phyloP scores from a whole-genome alignment of 2,329 filamentous ascomycete species.

The Proliferodiscus dingleyae region DNA sequence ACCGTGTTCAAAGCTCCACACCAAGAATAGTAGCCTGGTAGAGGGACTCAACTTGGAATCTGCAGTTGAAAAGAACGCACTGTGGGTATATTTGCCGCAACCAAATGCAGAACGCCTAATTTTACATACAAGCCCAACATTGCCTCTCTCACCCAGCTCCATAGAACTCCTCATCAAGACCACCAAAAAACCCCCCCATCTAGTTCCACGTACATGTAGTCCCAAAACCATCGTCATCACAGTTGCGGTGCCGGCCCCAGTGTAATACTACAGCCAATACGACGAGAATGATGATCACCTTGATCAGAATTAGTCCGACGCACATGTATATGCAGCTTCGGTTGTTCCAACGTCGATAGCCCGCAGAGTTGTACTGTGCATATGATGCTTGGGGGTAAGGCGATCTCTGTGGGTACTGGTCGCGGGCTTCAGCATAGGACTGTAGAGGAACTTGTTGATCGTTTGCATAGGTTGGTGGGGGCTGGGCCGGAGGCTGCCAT shows the following conservation, averaged over 20 bases:
- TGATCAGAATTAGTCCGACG: background rate
- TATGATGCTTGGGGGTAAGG: background rate
- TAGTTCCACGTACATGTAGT: no score
- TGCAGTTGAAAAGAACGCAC: no score
- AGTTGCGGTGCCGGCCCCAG: background rate
- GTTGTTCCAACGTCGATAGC: background rate
- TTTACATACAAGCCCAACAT: no score
- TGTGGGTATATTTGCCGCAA: no score
- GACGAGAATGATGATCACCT: background rate
- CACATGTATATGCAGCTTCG: background rate
- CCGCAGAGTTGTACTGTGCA: background rate
- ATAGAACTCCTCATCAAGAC: no score
- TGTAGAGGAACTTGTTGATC: background rate
- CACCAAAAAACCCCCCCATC: no score
- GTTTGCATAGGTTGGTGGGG: background rate
- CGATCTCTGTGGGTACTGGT: no score
- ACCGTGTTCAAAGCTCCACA: no score
- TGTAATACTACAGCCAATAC: background rate
- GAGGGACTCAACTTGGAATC: no score
- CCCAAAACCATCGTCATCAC: background rate
- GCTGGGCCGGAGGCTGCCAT: background rate
- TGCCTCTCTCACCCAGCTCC: no score
- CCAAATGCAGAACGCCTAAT: no score
- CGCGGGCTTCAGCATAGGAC: background rate
- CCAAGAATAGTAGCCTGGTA: no score